Evolutionary conservation across 164 flowering plant genomes (phyloP).

Genomic region (Brasenia schreberi): DNA sequence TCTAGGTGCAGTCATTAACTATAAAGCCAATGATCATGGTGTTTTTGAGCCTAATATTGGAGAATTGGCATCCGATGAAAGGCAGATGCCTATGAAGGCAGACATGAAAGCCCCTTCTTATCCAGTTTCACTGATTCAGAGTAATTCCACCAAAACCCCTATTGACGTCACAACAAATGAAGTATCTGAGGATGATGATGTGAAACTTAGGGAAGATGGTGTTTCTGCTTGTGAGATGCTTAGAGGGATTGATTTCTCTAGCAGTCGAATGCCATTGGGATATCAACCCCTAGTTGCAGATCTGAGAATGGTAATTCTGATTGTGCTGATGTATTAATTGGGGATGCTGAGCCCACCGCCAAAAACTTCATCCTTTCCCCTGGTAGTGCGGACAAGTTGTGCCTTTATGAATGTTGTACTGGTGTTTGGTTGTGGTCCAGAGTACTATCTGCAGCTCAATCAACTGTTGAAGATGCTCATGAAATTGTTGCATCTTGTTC

Average conservation of each 20-base stretch:
- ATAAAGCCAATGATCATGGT: slow-evolving; percentile 7
- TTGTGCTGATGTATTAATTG: slow-evolving; percentile 7
- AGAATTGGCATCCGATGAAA: slow-evolving; percentile 7
- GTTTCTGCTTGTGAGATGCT: slow-evolving; percentile 8
- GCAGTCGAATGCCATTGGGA: slow-evolving; percentile 23
- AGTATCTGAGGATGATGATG: slow-evolving; percentile 8
- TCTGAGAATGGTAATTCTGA: slow-evolving; percentile 6
- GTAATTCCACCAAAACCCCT: slow-evolving; percentile 8
- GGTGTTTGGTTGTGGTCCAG: slow-evolving; percentile 40
- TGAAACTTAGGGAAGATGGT: slow-evolving; percentile 9
- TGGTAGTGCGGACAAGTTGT: slow-evolving; percentile 16
- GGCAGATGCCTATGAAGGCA: slow-evolving; percentile 7
- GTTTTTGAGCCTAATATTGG: slow-evolving; percentile 9
- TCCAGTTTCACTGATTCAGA: slow-evolving; percentile 6
- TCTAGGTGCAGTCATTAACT: slow-evolving; percentile 7
- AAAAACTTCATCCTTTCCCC: slow-evolving; percentile 9
- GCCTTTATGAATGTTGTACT: slow-evolving; percentile 54
- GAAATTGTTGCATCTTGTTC: slow-evolving; percentile 61
- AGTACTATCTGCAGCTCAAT: slow-evolving; percentile 20
- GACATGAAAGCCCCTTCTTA: slow-evolving; percentile 7
- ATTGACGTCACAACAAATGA: slow-evolving; percentile 7
- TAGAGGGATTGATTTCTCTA: slow-evolving; percentile 12
- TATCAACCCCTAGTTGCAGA: background rate
- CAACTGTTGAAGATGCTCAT: slow-evolving; percentile 57
- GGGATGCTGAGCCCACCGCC: slow-evolving; percentile 6